Percentiles rank a stretch among this genome's conserved stretches.
Conservation (phyloP, 2,329 filamentous ascomycete species). For the Juglanconis oblonga region DNA sequence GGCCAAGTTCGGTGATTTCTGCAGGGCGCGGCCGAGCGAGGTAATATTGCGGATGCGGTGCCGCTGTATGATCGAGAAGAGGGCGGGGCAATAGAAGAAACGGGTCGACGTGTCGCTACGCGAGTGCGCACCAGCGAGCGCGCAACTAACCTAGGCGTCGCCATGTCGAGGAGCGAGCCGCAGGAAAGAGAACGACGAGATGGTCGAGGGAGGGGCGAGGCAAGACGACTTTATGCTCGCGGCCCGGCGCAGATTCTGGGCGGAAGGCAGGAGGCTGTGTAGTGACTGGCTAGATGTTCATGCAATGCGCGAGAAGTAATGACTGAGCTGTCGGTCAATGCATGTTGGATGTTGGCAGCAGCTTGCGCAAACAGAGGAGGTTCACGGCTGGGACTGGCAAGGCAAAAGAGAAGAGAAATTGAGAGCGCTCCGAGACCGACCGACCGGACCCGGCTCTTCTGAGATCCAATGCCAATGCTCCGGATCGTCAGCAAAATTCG, state of each 20-base stretch:
- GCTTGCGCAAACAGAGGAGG: background rate
- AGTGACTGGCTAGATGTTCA: background rate
- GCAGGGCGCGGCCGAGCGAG: background rate
- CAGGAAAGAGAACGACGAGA: background rate
- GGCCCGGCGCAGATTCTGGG: background rate
- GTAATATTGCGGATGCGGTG: background rate
- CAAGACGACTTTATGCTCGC: background rate
- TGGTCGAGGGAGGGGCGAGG: background rate
- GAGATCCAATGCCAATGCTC: constrained; percentile 10
- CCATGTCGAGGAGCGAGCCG: background rate
- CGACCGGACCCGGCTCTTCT: background rate
- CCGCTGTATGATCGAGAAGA: constrained; percentile 1
- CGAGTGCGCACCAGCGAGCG: constrained; percentile 4
- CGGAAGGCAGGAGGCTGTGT: background rate
- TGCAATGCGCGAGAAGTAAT: background rate
- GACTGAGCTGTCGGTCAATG: background rate
- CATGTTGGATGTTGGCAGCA: constrained; percentile 17
- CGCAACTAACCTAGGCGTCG: background rate
- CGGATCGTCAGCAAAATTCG: constrained; percentile 16
- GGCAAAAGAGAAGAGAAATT: background rate
- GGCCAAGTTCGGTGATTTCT: background rate
- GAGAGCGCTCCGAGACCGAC: background rate
- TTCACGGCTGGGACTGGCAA: background rate
- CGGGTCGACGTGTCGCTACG: background rate
- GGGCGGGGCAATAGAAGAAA: constrained; percentile 2